phyloP scores from a whole-genome alignment of 306 rosid species.

The Hippophae rhamnoides region DNA sequence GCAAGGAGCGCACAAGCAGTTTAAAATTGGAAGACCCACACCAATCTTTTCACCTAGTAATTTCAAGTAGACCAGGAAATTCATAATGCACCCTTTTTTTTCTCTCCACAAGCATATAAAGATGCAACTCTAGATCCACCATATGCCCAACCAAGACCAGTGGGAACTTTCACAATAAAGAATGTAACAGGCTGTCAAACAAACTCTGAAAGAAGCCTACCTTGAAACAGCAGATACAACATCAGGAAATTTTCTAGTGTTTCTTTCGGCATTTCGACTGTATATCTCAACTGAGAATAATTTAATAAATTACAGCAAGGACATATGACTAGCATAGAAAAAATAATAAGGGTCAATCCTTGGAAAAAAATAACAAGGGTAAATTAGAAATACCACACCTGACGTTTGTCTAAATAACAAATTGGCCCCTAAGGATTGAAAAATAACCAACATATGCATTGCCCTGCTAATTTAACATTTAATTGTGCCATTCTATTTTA shows the following conservation, averaged over 20 bases:
- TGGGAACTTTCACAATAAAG: not conserved
- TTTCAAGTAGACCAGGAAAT: not conserved
- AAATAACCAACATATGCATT: too few species aligned
- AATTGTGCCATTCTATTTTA: too few species aligned
- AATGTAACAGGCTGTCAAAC: not conserved
- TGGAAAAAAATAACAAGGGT: too few species aligned
- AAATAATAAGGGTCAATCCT: not conserved
- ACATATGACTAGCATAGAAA: conserved; percentile 9
- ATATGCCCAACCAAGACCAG: not conserved
- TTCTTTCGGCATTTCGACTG: conserved; percentile 91
- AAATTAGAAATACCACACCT: too few species aligned
- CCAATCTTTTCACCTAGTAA: not conserved
- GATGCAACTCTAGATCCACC: not conserved
- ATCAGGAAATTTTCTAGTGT: conserved; percentile 85
- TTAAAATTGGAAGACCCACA: not conserved
- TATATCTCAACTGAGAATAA: conserved; percentile 61
- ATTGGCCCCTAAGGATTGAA: too few species aligned
- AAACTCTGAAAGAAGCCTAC: conserved; percentile 24
- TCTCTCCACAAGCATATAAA: not conserved
- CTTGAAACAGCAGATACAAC: conserved; percentile 64
- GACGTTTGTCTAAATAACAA: too few species aligned
- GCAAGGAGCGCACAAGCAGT: not conserved
- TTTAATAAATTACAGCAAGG: conserved; percentile 13
- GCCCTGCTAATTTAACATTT: too few species aligned
- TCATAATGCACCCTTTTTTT: not conserved